Evolutionary conservation across 176 grass and related monocot species (phyloP).

Genomic region (Secale cereale): DNA sequence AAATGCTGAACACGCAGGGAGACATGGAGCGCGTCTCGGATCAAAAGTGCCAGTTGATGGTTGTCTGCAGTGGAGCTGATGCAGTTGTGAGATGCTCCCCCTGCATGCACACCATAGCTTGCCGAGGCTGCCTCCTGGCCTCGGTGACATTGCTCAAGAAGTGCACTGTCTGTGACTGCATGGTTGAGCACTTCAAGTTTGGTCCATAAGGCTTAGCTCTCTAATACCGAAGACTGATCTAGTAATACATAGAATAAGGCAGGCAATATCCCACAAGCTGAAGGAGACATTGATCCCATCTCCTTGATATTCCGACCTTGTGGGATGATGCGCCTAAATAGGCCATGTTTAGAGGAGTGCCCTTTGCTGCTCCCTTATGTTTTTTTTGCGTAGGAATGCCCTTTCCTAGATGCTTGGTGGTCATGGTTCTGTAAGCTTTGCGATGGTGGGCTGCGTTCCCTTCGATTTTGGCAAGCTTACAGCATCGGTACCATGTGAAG

Average conservation of each 20-base stretch:
- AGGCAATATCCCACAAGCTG: slow-evolving; percentile 30
- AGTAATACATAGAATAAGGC: slow-evolving; percentile 32
- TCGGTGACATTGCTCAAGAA: slow-evolving; percentile 43
- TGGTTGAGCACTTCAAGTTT: slow-evolving; percentile 51
- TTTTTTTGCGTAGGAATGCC: slow-evolving; percentile 24
- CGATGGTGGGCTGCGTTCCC: background rate
- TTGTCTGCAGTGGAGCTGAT: slow-evolving; percentile 50
- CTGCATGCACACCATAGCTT: slow-evolving; percentile 49
- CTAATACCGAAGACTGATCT: slow-evolving; percentile 15
- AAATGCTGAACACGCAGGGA: slow-evolving; percentile 26
- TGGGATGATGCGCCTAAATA: slow-evolving; percentile 5
- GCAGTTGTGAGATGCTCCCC: slow-evolving; percentile 51
- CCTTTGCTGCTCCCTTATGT: slow-evolving; percentile 19
- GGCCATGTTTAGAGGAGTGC: slow-evolving; percentile 30
- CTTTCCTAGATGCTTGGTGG: slow-evolving; percentile 3
- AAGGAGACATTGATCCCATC: slow-evolving; percentile 33
- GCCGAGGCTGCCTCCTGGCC: slow-evolving; percentile 50
- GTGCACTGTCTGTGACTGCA: slow-evolving; percentile 43
- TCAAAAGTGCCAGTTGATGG: slow-evolving; percentile 49
- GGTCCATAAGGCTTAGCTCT: slow-evolving; percentile 22
- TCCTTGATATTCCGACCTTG: slow-evolving; percentile 42
- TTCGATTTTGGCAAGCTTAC: slow-evolving; percentile 30
- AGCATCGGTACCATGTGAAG: slow-evolving; percentile 10
- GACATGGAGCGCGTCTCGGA: background rate
- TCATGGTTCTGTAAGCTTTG: slow-evolving; percentile 48